phyloP scores from a whole-genome alignment of 2,329 filamentous ascomycete genomes.

The Verticillium klebahnii region DNA sequence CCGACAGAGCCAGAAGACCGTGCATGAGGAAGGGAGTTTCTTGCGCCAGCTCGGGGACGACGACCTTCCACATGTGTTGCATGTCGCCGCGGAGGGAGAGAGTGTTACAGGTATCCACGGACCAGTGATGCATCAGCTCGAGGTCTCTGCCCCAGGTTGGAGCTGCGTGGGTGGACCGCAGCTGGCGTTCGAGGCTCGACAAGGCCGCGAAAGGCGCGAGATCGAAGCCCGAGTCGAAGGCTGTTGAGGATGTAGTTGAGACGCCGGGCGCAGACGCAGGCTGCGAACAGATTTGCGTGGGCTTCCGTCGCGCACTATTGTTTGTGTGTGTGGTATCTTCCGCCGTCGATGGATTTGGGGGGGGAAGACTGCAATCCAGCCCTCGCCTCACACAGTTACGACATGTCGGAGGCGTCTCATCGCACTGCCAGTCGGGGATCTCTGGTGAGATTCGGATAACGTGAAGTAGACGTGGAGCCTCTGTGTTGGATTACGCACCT shows the following conservation, averaged over 20 bases:
- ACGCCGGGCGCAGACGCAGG: too few species aligned
- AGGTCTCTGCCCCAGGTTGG: conserved; percentile 4
- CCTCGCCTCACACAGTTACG: conserved; percentile 23
- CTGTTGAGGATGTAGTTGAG: background rate
- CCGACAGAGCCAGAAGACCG: conserved; percentile 20
- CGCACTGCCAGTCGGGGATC: conserved; percentile 7
- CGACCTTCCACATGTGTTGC: conserved; percentile 20
- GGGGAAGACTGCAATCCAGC: conserved; percentile 20
- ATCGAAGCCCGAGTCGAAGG: background rate
- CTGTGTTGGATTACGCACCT: background rate
- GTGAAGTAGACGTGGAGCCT: too few species aligned
- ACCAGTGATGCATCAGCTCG: conserved; percentile 24
- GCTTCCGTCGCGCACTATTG: too few species aligned
- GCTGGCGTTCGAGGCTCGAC: background rate
- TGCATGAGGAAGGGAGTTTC: conserved; percentile 20
- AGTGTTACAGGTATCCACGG: conserved; percentile 18
- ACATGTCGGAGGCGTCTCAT: conserved; percentile 21
- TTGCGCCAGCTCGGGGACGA: conserved; percentile 22
- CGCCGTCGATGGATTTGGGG: background rate
- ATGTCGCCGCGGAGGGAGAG: conserved; percentile 16
- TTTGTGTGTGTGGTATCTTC: background rate
- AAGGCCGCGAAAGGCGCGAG: background rate
- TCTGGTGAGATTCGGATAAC: background rate
- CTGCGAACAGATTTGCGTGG: background rate
- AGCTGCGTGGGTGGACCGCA: background rate